phyloP scores from a whole-genome alignment of 1,284 basidiomycete species.

The Rhodofomes roseus region DNA sequence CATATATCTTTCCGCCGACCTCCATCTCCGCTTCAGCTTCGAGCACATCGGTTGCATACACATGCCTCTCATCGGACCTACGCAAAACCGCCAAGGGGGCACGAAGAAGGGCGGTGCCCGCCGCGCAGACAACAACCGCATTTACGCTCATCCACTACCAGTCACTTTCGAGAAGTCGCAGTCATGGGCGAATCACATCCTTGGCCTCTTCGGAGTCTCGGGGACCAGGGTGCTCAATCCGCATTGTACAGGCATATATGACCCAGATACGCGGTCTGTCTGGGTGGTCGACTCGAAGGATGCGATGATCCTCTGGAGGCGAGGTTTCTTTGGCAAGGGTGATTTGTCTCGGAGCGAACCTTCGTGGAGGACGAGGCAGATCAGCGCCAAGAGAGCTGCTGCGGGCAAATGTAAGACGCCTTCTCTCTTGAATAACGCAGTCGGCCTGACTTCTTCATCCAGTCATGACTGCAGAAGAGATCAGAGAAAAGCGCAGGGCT shows the following conservation, averaged over 20 bases:
- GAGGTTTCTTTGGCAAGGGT: constrained; percentile 98
- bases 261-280: constrained; percentile 71
- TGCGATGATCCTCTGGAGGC: constrained; percentile 74
- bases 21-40: not conserved
- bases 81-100: constrained; percentile 27
- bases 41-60: not conserved
- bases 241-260: constrained; percentile 68
- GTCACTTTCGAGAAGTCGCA: constrained; percentile 43
- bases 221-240: constrained; percentile 50
- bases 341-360: constrained; percentile 92
- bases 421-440: not conserved
- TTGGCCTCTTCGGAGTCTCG: constrained; percentile 54
- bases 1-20: not conserved
- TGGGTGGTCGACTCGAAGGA: constrained; percentile 70
- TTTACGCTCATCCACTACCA: constrained; percentile 66
- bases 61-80: constrained; percentile 48
- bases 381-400: constrained; percentile 54
- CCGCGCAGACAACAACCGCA: constrained; percentile 58
- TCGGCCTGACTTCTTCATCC: constrained; percentile 7
- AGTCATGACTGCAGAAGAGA: constrained; percentile 82
- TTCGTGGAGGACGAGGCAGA: constrained; percentile 80
- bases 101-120: constrained; percentile 47
- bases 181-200: constrained; percentile 36
- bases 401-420: constrained; percentile 51
- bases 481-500: constrained; percentile 79